These are phyloP conservation scores for Pichiaceae sp. DNA, from an alignment of 1,139 yeast genomes.

Conservation along the genomic window DNA sequence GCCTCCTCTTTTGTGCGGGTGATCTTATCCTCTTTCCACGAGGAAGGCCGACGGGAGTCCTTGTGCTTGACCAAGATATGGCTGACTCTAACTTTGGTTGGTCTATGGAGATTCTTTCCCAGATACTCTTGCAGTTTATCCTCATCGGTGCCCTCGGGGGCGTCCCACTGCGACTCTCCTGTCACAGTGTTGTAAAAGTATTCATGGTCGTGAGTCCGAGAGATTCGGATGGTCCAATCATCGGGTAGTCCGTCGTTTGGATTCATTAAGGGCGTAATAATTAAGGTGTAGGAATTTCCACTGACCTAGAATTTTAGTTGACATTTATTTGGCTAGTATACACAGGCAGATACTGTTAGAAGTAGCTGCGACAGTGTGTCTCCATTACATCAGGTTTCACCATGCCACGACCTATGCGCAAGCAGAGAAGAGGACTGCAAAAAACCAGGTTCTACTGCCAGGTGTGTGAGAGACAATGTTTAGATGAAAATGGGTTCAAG, in stretches of 20 bases:
- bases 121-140: slow-evolving; percentile 52
- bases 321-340: too few species aligned
- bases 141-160: slow-evolving; percentile 77
- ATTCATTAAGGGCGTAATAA: too few species aligned
- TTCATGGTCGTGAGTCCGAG: slow-evolving; percentile 77
- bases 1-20: slow-evolving; percentile 83
- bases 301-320: too few species aligned
- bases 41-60: slow-evolving; percentile 81
- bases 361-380: too few species aligned
- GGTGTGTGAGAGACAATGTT: slow-evolving; percentile 83
- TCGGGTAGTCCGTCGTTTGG: slow-evolving; percentile 63
- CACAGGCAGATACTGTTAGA: too few species aligned
- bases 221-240: slow-evolving; percentile 75
- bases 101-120: slow-evolving; percentile 30
- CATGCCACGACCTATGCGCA: too few species aligned
- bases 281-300: too few species aligned
- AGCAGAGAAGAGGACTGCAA: slow-evolving; percentile 74
- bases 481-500: slow-evolving; percentile 92
- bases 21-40: slow-evolving; percentile 71
- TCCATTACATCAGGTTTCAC: too few species aligned
- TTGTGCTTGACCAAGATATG: slow-evolving; percentile 79
- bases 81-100: slow-evolving; percentile 57
- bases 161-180: slow-evolving; percentile 80
- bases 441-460: slow-evolving; percentile 86
- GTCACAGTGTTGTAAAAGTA: slow-evolving; percentile 70